A percentile compares a stretch with the other conserved stretches of the same genome.
Evolutionary conservation across 2,329 filamentous ascomycete genomes (phyloP).

Genomic region (Apiospora aurea): DNA sequence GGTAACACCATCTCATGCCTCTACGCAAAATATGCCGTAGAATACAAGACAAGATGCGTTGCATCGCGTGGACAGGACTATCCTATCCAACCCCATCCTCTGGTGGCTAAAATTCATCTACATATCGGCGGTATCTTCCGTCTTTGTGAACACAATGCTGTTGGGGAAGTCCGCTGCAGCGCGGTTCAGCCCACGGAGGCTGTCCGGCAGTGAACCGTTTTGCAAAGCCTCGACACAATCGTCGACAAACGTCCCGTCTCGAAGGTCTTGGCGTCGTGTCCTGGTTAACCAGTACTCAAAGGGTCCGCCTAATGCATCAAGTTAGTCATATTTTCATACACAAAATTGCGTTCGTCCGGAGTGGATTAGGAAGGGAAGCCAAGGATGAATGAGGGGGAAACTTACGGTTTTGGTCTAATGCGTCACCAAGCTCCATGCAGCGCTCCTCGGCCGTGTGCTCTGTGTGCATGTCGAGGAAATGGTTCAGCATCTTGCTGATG

Average conservation of each 20-base stretch:
- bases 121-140: neutral
- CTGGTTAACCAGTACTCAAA: conserved; percentile 57
- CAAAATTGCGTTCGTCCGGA: neutral
- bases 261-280: conserved; percentile 47
- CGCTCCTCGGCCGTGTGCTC: conserved; percentile 52
- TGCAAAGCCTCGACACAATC: conserved; percentile 46
- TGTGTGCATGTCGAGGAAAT: conserved; percentile 53
- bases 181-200: conserved; percentile 44
- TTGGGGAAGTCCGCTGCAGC: conserved; percentile 46
- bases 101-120: neutral
- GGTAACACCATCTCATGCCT: neutral
- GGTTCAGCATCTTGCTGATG: conserved; percentile 54
- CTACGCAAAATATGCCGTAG: neutral
- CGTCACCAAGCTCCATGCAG: conserved; percentile 51
- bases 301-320: conserved; percentile 45
- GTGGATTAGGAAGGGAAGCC: neutral
- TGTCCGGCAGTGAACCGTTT: conserved; percentile 45
- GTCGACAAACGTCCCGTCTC: conserved; percentile 44
- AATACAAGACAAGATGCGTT: neutral
- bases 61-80: neutral
- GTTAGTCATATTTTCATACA: neutral
- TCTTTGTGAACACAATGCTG: conserved; percentile 13
- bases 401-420: conserved; percentile 50
- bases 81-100: neutral
- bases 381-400: conserved; percentile 25